Evolutionary conservation across 805 yeast species (phyloP).

Genomic region (Schizosaccharomyces japonicus): DNA sequence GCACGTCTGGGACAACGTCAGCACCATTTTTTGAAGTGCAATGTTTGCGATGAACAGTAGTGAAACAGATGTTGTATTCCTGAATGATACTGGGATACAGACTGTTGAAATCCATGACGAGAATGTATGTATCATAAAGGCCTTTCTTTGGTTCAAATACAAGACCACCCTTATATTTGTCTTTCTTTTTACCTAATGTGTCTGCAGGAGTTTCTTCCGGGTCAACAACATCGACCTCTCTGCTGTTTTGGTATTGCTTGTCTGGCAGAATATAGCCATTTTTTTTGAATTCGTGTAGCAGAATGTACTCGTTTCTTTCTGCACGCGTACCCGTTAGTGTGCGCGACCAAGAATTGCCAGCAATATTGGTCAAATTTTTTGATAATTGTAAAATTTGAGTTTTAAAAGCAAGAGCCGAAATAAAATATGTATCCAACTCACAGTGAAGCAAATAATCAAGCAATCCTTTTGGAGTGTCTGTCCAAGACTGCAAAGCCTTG

Average conservation of each 20-base stretch:
- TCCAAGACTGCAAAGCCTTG: slow-evolving; percentile 20
- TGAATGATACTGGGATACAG: slow-evolving; percentile 92
- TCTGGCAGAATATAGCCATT: slow-evolving; percentile 74
- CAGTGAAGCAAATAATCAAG: slow-evolving; percentile 50
- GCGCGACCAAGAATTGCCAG: slow-evolving; percentile 94
- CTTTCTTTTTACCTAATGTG: slow-evolving; percentile 26
- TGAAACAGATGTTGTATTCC: slow-evolving; percentile 89
- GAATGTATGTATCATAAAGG: slow-evolving; percentile 58
- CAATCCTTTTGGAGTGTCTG: slow-evolving; percentile 42
- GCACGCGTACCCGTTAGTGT: slow-evolving; percentile 88
- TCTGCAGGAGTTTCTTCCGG: slow-evolving; percentile 17
- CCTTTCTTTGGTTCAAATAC: slow-evolving; percentile 96
- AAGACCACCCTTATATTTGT: slow-evolving; percentile 74
- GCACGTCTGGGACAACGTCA: slow-evolving; percentile 47
- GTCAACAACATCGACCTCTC: slow-evolving; percentile 13
- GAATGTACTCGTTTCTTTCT: slow-evolving; percentile 80
- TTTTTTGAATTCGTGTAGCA: slow-evolving; percentile 71
- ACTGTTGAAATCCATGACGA: slow-evolving; percentile 96
- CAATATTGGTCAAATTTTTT: slow-evolving; percentile 71
- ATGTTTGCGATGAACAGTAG: slow-evolving; percentile 56
- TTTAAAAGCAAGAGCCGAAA: slow-evolving; percentile 57
- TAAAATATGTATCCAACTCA: slow-evolving; percentile 36
- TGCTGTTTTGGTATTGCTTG: slow-evolving; percentile 22
- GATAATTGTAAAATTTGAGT: slow-evolving; percentile 73
- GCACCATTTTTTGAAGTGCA: slow-evolving; percentile 11